Conservation (phyloP, 73 alveolate genomes). For the Blepharisma stoltei region DNA sequence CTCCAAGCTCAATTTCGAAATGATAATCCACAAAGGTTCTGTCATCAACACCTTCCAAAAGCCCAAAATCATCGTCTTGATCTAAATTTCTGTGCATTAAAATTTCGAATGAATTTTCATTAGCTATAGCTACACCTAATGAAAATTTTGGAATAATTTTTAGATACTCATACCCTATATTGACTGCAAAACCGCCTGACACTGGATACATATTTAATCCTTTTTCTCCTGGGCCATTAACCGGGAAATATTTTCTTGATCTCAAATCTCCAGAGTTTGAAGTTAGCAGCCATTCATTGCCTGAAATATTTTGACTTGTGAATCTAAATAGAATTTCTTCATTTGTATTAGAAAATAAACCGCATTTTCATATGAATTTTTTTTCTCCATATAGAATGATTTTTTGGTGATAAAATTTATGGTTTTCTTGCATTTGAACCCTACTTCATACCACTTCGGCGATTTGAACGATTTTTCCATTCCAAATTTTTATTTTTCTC, state of each 20-base stretch:
- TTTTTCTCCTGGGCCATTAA: background rate
- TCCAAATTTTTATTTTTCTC: no score
- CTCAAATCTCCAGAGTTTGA: no score
- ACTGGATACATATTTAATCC: slow-evolving; percentile 5
- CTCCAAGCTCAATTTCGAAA: background rate
- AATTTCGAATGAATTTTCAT: slow-evolving; percentile 6
- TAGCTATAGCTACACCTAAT: background rate
- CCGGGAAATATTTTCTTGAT: background rate
- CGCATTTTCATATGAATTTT: no score
- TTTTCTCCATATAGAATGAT: no score
- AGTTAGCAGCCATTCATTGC: no score
- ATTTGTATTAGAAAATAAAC: background rate
- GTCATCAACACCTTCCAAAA: background rate
- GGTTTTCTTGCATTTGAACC: no score
- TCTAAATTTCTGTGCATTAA: background rate
- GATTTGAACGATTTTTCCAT: no score
- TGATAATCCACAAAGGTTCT: background rate
- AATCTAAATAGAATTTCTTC: slow-evolving; percentile 20
- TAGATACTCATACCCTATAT: background rate
- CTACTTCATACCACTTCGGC: no score
- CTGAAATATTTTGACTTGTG: background rate
- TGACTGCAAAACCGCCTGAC: background rate
- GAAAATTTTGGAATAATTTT: slow-evolving; percentile 8
- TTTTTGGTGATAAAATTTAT: no score
- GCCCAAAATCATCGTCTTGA: background rate